Conservation (phyloP, 2,329 filamentous ascomycete species). For the Fusarium sp. region DNA sequence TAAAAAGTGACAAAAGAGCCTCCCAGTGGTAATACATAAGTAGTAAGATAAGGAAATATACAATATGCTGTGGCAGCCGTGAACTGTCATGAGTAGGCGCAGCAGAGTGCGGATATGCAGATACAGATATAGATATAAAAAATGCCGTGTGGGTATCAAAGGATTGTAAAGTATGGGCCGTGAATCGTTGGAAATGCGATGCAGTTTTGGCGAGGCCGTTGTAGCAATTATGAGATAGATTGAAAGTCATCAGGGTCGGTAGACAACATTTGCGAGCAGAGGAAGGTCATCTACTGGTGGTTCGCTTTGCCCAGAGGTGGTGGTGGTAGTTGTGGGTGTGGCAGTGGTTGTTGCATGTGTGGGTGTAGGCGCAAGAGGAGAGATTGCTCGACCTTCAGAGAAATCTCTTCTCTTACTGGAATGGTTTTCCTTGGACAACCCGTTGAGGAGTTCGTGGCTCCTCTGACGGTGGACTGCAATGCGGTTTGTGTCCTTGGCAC, state of each 20-base stretch:
- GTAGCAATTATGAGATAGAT: slow-evolving; percentile 9
- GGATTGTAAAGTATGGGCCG: slow-evolving; percentile 44
- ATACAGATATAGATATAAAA: slow-evolving; percentile 1
- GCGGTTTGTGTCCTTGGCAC: slow-evolving; percentile 45
- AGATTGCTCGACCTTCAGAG: slow-evolving; percentile 34
- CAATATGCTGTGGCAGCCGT: slow-evolving; percentile 40
- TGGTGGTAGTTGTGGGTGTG: slow-evolving; percentile 17
- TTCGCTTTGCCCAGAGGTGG: slow-evolving; percentile 38
- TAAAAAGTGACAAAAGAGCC: slow-evolving; percentile 17
- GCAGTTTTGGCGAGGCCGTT: slow-evolving; percentile 16
- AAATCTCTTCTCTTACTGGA: slow-evolving; percentile 40
- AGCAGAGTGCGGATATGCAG: slow-evolving; percentile 16
- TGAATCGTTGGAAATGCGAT: slow-evolving; percentile 41
- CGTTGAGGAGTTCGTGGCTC: slow-evolving; percentile 64
- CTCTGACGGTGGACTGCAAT: slow-evolving; percentile 59
- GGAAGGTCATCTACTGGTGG: slow-evolving; percentile 48
- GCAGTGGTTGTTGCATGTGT: slow-evolving; percentile 45
- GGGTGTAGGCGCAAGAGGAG: slow-evolving; percentile 52
- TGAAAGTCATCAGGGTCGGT: slow-evolving; percentile 53
- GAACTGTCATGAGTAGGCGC: slow-evolving; percentile 28
- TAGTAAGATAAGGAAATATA: slow-evolving; percentile 26
- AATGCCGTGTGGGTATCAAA: slow-evolving; percentile 44
- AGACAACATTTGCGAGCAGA: slow-evolving; percentile 63
- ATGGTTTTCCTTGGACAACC: slow-evolving; percentile 43
- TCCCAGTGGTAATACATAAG: slow-evolving; percentile 26